Conservation (phyloP, 2,329 filamentous ascomycete species). For the Penicillium crustosum region DNA sequence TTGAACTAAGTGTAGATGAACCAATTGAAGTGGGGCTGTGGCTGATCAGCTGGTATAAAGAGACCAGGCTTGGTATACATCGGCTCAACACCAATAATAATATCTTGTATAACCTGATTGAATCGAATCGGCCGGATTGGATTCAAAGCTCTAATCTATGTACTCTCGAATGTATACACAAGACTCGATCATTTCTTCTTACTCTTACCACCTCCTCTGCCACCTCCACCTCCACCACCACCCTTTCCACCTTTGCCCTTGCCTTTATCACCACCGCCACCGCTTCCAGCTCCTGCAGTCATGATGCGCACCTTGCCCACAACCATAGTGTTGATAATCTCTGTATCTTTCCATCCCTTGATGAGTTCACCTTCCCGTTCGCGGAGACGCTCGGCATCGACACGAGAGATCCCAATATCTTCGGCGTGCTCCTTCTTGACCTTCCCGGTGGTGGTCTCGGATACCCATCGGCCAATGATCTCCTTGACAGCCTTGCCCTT, state of each 20-base stretch:
- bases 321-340: conserved; percentile 76
- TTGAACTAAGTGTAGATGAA: not conserved
- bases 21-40: not conserved
- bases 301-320: conserved; percentile 79
- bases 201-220: conserved; percentile 35
- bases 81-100: not conserved
- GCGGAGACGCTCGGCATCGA: conserved; percentile 75
- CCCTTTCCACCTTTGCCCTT: conserved; percentile 26
- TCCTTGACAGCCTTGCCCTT: conserved; percentile 94
- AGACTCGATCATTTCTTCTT: conserved; percentile 39
- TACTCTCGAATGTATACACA: conserved; percentile 1
- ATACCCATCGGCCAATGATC: conserved; percentile 77
- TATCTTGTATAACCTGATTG: not conserved
- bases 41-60: not conserved
- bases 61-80: not conserved
- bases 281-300: conserved; percentile 60
- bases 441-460: conserved; percentile 54
- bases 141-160: conserved; percentile 3
- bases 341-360: conserved; percentile 74
- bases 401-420: conserved; percentile 49
- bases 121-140: not conserved
- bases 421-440: conserved; percentile 57
- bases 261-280: conserved; percentile 34
- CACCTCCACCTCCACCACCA: conserved; percentile 24
- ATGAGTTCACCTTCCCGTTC: conserved; percentile 83